phyloP scores from a whole-genome alignment of 768 basidiomycete species.

The Termitomyces sp. region DNA sequence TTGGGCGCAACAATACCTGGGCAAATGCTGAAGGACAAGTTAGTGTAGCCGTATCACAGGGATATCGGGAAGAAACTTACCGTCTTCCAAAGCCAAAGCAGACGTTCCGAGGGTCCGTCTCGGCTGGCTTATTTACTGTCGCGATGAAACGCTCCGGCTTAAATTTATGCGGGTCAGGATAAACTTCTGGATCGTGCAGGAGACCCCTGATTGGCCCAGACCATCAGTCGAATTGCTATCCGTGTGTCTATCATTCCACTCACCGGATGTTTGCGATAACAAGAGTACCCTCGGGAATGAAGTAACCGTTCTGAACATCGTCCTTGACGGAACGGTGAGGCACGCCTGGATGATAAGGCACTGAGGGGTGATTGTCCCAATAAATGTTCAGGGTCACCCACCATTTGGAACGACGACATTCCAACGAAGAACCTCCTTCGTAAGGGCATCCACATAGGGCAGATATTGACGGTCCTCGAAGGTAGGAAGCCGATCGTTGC shows the following conservation, averaged over 20 bases:
- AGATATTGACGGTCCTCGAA: conserved; percentile 52
- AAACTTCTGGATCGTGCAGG: conserved; percentile 48
- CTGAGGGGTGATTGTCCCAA: not conserved
- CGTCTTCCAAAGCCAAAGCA: conserved; percentile 73
- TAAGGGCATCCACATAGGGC: conserved; percentile 57
- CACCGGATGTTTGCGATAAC: conserved; percentile 50
- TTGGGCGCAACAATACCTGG: conserved; percentile 32
- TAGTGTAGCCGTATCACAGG: conserved; percentile 2
- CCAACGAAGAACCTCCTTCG: conserved; percentile 54
- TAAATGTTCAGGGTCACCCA: conserved; percentile 3
- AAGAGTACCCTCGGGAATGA: conserved; percentile 54
- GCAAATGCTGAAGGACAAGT: conserved; percentile 31
- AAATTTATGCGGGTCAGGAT: conserved; percentile 50
- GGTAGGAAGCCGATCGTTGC: conserved; percentile 54
- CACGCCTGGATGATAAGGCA: conserved; percentile 26
- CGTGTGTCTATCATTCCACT: not conserved
- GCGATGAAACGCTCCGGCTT: conserved; percentile 58
- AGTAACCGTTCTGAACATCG: conserved; percentile 57
- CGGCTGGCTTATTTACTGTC: conserved; percentile 34
- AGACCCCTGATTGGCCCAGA: conserved; percentile 33
- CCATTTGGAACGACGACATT: conserved; percentile 41
- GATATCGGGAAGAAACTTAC: conserved; percentile 22
- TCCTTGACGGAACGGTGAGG: conserved; percentile 56
- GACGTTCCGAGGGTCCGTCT: conserved; percentile 52
- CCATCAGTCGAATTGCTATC: not conserved